These are phyloP conservation scores for Cercospora zeae-maydis DNA, from an alignment of 2,329 filamentous ascomycete genomes.

Conservation along the genomic window DNA sequence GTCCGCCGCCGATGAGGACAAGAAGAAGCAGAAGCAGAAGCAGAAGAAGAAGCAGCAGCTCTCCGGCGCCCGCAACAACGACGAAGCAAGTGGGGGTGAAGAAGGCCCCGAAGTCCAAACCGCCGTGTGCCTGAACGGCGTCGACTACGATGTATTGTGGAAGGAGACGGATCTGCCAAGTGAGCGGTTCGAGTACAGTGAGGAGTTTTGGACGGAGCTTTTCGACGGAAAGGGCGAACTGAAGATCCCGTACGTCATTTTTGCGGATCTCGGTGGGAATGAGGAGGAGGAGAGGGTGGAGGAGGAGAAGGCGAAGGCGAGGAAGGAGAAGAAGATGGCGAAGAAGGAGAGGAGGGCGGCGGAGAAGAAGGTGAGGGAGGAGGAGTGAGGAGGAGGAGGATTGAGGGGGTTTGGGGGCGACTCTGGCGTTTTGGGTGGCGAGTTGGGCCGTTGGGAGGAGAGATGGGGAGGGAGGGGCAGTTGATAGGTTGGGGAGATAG, in stretches of 20 bases:
- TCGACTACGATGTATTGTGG: slow-evolving; percentile 1
- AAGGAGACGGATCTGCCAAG: background rate
- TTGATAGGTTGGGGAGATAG: background rate
- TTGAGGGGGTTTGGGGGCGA: background rate
- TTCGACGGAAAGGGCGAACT: background rate
- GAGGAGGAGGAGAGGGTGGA: background rate
- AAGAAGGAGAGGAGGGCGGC: slow-evolving; percentile 5
- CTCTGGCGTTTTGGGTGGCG: background rate
- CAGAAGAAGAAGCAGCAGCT: background rate
- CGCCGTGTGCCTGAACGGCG: background rate
- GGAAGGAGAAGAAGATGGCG: background rate
- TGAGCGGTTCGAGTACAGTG: background rate
- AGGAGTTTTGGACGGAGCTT: slow-evolving; percentile 5
- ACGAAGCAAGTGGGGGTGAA: background rate
- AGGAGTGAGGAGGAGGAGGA: background rate
- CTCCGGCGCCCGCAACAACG: background rate
- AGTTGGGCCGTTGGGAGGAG: background rate
- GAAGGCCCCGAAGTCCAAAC: background rate
- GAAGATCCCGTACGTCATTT: background rate
- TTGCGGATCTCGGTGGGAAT: background rate
- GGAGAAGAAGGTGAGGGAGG: background rate
- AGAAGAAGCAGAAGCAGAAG: too few relatives aligned
- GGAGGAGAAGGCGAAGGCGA: background rate
- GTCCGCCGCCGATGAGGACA: background rate
- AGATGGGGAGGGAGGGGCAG: background rate